Percentiles rank a stretch among this genome's conserved stretches.
phyloP scores from a whole-genome alignment of 2,329 filamentous ascomycete genomes.

The Colletotrichum euphorbiae region DNA sequence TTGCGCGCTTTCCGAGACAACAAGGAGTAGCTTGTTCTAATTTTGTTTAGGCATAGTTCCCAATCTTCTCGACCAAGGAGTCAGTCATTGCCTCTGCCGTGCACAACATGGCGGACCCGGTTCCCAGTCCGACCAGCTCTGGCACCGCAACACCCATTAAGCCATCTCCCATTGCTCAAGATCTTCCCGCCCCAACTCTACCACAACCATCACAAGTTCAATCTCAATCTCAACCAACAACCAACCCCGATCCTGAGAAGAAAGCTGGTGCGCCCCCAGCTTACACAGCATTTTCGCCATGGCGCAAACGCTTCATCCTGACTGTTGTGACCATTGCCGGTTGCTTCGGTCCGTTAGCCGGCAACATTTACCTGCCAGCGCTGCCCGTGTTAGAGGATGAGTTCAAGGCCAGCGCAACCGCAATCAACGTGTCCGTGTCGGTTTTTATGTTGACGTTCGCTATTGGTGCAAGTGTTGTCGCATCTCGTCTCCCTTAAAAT shows the following conservation, averaged over 20 bases:
- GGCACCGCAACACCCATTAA: slow-evolving; percentile 25
- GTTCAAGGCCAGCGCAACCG: slow-evolving; percentile 50
- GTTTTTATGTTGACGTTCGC: slow-evolving; percentile 59
- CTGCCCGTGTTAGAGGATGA: slow-evolving; percentile 52
- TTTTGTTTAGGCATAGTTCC: not conserved
- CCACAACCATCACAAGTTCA: not conserved
- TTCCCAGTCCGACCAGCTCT: slow-evolving; percentile 24
- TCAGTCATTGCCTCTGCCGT: not conserved
- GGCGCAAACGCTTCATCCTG: slow-evolving; percentile 52
- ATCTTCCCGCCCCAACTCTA: not conserved
- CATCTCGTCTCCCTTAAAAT: not conserved
- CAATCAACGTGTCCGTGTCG: slow-evolving; percentile 57
- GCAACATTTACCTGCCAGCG: slow-evolving; percentile 57
- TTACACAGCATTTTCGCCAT: slow-evolving; percentile 53
- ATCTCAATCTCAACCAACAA: not conserved
- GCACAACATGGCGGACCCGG: slow-evolving; percentile 19
- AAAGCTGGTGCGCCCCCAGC: slow-evolving; percentile 36
- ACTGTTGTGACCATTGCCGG: slow-evolving; percentile 53
- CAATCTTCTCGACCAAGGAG: not conserved
- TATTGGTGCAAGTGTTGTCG: slow-evolving; percentile 46
- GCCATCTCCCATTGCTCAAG: not conserved
- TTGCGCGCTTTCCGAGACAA: not conserved
- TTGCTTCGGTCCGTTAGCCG: slow-evolving; percentile 57
- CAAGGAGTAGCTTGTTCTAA: no score
- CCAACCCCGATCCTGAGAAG: slow-evolving; percentile 38